Percentiles rank a stretch among this genome's conserved stretches.
Evolutionary conservation across 345 rosid species (phyloP).

Genomic region (Viola odorata): DNA sequence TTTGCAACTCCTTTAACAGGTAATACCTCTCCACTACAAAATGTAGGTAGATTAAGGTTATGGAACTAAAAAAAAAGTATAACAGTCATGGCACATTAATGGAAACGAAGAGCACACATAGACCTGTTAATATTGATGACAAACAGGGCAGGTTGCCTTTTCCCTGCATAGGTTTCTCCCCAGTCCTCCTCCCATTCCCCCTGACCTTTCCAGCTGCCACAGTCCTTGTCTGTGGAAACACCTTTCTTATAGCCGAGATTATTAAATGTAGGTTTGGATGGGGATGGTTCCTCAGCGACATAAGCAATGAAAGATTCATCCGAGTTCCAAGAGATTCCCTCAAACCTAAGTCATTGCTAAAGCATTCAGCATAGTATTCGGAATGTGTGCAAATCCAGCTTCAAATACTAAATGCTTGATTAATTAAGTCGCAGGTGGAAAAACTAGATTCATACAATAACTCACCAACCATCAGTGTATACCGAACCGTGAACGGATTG

Average conservation of each 20-base stretch:
- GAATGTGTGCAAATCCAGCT: not conserved
- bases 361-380: not conserved
- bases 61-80: constrained; percentile 2
- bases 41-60: constrained; percentile 5
- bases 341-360: constrained; percentile 54
- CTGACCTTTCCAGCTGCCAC: constrained; percentile 80
- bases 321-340: constrained; percentile 89
- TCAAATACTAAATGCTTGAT: not conserved
- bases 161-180: constrained; percentile 94
- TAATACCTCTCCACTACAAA: constrained; percentile 60
- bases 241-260: constrained; percentile 50
- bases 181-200: constrained; percentile 98
- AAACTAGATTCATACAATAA: not conserved
- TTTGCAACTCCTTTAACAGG: constrained; percentile 62
- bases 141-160: constrained; percentile 71
- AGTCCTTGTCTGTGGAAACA: constrained; percentile 46
- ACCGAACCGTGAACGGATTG: constrained; percentile 79
- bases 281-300: constrained; percentile 74
- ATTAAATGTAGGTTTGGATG: constrained; percentile 56
- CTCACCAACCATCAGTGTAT: constrained; percentile 80
- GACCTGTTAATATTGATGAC: constrained; percentile 62
- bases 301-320: constrained; percentile 75
- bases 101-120: constrained; percentile 6
- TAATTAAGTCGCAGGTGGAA: not conserved
- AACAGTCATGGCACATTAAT: not conserved